Evolutionary conservation across 2,329 filamentous ascomycete species (phyloP), one percentile per base, ranked within the genome.

Genomic region (Arthrobotrys musiformis): DNA sequence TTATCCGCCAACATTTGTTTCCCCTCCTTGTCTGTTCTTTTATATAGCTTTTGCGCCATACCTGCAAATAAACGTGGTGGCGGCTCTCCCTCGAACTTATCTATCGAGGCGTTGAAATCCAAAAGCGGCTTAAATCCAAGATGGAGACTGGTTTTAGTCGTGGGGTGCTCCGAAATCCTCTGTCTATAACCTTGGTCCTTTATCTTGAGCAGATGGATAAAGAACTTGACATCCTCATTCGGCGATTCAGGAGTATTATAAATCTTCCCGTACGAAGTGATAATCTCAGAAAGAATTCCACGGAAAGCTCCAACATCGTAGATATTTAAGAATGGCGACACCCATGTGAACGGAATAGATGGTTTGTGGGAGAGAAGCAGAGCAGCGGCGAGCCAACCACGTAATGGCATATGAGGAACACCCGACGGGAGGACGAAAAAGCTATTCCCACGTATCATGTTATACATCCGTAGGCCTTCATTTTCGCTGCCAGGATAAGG

Each of bases 351-450:
- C 2, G 66, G 73, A 2, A 70, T 40, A 6, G 11, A 48, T 2
- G 66, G 66, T 19, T 30, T 42, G 17, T 11, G 28, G 9, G 73
- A 77, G 30, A 77, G 5, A 42, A 77, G 33, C 15, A 77, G 30
- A n/a, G 73, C 50, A 7, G 66, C 52, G 4, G 48, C n/a, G 9
- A 77, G 33, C 73, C 73, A 77, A 6, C 11, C 9, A 15, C 40
- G 44, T 33, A 76, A 50, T 1, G 42, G 42, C 33, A 2, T 1
- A 2, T 28, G 13, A n/a, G 42, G 50, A 37, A 37, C 40, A n/a
- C 9, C 13, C 8, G n/a, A n/a, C n/a, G 35, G 22, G 19, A 22
- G 22, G 4, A 61, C 4, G 5, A 22, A 17, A 22, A 56, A 56
- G 1, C n/a, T 9, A 22, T 48, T 66, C 30, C 61, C 42, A 28